Conservation (phyloP, 2,329 filamentous ascomycete species). For the Ascomycota sp. region DNA sequence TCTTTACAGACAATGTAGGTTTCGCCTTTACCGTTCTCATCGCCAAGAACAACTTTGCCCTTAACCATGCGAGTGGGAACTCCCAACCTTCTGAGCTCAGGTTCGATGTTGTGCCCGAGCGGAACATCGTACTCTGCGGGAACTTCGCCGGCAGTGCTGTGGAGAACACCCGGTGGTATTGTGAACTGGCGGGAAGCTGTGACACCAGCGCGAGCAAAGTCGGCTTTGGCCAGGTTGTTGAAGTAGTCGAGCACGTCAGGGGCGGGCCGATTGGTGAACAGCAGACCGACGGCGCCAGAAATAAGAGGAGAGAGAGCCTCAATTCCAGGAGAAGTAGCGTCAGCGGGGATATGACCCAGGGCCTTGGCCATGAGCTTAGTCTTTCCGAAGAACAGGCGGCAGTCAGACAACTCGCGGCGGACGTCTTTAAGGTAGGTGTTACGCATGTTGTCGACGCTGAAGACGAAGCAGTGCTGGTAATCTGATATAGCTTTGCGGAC, state of each 20-base stretch:
- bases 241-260: slow-evolving; percentile 54
- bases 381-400: slow-evolving; percentile 92
- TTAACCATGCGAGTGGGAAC: slow-evolving; percentile 78
- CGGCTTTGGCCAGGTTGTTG: slow-evolving; percentile 47
- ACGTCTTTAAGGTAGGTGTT: slow-evolving; percentile 92
- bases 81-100: slow-evolving; percentile 70
- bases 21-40: slow-evolving; percentile 29
- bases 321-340: slow-evolving; percentile 64
- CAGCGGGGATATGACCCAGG: slow-evolving; percentile 57
- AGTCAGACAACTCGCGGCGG: slow-evolving; percentile 57
- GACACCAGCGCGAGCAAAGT: slow-evolving; percentile 80
- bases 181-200: slow-evolving; percentile 54
- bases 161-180: slow-evolving; percentile 67
- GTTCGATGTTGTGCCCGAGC: slow-evolving; percentile 74
- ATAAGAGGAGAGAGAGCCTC: slow-evolving; percentile 49
- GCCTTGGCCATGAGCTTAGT: slow-evolving; percentile 98
- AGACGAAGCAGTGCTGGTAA: slow-evolving; percentile 84
- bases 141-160: slow-evolving; percentile 63
- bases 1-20: slow-evolving; percentile 67
- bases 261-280: slow-evolving; percentile 68
- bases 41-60: slow-evolving; percentile 61
- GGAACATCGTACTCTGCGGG: slow-evolving; percentile 66
- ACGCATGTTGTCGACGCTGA: slow-evolving; percentile 90
- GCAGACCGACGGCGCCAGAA: slow-evolving; percentile 64
- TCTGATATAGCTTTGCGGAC: slow-evolving; percentile 69